Base-by-base conservation (phyloP, 2,329 filamentous ascomycete genomes). In the Xenoacremonium recifei region DNA sequence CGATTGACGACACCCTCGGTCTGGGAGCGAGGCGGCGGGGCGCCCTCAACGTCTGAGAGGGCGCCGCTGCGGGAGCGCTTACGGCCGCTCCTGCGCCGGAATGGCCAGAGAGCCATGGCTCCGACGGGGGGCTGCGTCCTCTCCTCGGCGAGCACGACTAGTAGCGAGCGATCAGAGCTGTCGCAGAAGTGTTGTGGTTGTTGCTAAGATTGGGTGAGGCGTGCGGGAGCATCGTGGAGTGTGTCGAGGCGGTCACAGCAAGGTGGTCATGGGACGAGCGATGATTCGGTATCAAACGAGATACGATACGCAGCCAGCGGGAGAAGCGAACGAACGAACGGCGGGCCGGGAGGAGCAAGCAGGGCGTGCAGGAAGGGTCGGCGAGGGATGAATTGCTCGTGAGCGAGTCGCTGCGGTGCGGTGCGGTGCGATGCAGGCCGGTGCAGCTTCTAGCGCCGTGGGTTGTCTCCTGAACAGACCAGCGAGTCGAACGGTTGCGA, bases 101-200 rank as follows among this genome's bases (percentile, higher is more conserved):
- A 95, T 48, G 84, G 87, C 89, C 89, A 95, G 66, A 91, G 72
- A 63, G 84, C 81, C 87, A 92, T 92, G 42, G 64, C 53, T 56
- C 41, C 38, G 41, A n/a, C n/a, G n/a, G n/a, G 45, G 32, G 44
- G 45, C 29, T 42, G 47, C 39, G 44, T 54, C 37, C 35, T 52
- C 51, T 54, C 37, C 35, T 52, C 51, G 48, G 45, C 42, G 42
- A 47, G 38, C 37, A 31, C 35, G 50, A 47, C 50, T 59, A 57
- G 48, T 49, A 51, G 37, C 42, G 46, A 42, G 39, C 33, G 45
- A 44, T 44, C 44, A 50, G 42, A 52, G 47, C 51, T 47, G 46
- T 55, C 45, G 46, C 50, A 45, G 45, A 51, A 45, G 47, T 47
- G 47, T n/a, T n/a, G n/a, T 45, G 49, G 40, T 44, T 51, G 45